Evolutionary conservation across 106 monocot species (phyloP), one percentile per base, ranked within the genome.

Genomic region (Dioscorea alata): DNA sequence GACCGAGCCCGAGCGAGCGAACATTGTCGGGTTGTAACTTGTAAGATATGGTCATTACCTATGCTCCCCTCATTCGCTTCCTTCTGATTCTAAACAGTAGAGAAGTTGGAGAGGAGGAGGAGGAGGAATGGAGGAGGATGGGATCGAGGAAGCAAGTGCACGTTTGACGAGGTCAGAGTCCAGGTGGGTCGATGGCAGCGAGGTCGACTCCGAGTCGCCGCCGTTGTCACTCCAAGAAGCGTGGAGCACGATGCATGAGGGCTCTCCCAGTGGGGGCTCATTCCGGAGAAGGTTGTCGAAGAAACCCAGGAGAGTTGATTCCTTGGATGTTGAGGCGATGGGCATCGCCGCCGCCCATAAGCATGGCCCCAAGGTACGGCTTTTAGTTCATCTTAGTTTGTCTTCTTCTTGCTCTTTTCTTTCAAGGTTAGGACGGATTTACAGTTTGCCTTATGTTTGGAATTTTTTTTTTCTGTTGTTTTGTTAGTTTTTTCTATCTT

Each of bases 121-220:
- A 54, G 54, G 54, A 54, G 61, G 16, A 31, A 75, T 65, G 71
- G 75, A 75, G 14, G 74, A 77, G 12, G 77, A 34, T 14, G 74
- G 50, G 61, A 74, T 74, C 57, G 71, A 61, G 48, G 79, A 71
- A 71, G 61, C n/a, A 8, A 58, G 32, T 1, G 8, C 54, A 15
- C 64, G 50, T 21, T 69, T 69, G 22, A 42, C 42, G 42, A 10
- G 42, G 9, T 42, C 71, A 8, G 83, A 75, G 59, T 61, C 86
- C 60, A 64, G 86, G 25, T 94, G 94, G 94, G 94, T 94, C 28
- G 90, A 94, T 66, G 94, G 94, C 23, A 87, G 87, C 73, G 94
- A 94, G 80, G 85, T 92, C 31, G 91, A 85, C 75, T 77, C 84
- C 18, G 91, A 87, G 71, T 78, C 79, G 67, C 73, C 86, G 63